These are phyloP conservation scores for Ambrosia hybrid DNA, from an alignment of 140 eudicot species.

Conservation along the genomic window DNA sequence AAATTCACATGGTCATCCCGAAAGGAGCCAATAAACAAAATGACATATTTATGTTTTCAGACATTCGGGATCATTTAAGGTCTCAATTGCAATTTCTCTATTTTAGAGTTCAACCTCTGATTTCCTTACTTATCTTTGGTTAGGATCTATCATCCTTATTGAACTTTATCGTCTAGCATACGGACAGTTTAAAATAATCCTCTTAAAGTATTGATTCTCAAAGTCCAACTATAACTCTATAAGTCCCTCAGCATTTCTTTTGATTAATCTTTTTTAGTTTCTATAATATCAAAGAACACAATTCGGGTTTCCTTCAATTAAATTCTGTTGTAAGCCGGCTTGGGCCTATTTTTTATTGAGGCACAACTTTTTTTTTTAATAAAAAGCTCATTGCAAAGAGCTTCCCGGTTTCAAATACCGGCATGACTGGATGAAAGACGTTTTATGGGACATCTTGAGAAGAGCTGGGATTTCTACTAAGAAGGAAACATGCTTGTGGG, in stretches of 20 bases:
- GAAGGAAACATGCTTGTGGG: too few relatives aligned
- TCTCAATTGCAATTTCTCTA: not conserved
- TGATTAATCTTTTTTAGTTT: not conserved
- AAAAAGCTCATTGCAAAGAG: too few relatives aligned
- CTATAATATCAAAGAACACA: slow-evolving; percentile 10
- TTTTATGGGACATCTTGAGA: too few relatives aligned
- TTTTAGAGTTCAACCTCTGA: not conserved
- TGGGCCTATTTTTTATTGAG: too few relatives aligned
- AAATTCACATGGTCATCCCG: not conserved
- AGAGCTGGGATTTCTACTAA: too few relatives aligned
- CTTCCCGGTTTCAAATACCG: too few relatives aligned
- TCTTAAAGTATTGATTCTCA: not conserved
- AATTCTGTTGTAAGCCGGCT: not conserved
- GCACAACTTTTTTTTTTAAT: too few relatives aligned
- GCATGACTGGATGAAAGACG: too few relatives aligned
- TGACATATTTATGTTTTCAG: not conserved
- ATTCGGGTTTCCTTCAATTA: not conserved
- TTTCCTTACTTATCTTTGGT: not conserved
- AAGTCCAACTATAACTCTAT: not conserved
- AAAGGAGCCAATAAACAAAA: slow-evolving; percentile 3
- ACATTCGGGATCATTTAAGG: not conserved
- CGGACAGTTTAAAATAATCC: too few relatives aligned
- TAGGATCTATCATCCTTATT: not conserved
- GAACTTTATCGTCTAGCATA: not conserved
- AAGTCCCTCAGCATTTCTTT: not conserved